Evolutionary conservation across 1,284 basidiomycete species (phyloP), one percentile per base, ranked within the genome.

Genomic region (Rhodotorula sp.): DNA sequence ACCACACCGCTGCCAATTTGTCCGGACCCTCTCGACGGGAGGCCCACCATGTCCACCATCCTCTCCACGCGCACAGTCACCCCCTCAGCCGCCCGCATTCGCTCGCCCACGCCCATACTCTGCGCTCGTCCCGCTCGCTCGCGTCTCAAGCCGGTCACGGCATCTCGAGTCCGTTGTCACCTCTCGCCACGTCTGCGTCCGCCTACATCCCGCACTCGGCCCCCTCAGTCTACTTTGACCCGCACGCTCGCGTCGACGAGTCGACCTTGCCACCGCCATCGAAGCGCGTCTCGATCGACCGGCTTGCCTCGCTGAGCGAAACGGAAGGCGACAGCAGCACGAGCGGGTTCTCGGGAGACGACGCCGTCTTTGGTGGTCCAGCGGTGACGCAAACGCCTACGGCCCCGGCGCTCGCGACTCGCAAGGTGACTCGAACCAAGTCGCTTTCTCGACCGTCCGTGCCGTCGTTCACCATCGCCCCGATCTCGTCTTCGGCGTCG

Each of bases 241-340:
- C 69, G 6, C 66, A 64, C 34, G 10, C 60, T 47, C 47, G 47
- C 19, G 60, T 60, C 47, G 26, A 49, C 28, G 60, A 48, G 19
- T 18, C 47, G 7, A 58, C 43, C n/a, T 55, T n/a, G n/a, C 69
- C 67, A 14, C 74, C 71, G 5, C 74, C 74, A 0, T 62, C 64
- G 31, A 76, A 76, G 64, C 69, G 71, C 56, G 48, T 76, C 16
- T 73, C 74, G 55, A 64, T 76, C 43, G 74, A 76, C 21, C 64
- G 71, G 0, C 64, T 72, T 7, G 64, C 64, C 2, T 55, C 56
- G 1, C 31, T 70, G 23, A 62, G 18, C 18, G 72, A 73, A 12
- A 54, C 23, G 12, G 70, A 66, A 12, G 45, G 38, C 21, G 67
- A 66, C n/a, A 50, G 48, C 23, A 50, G 48, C 23, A 45, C 43